A percentile compares a stretch with the other conserved stretches of the same genome.
These are phyloP conservation scores for Naematelia aurantialba DNA, from an alignment of 768 basidiomycete genomes.

Conservation along the genomic window DNA sequence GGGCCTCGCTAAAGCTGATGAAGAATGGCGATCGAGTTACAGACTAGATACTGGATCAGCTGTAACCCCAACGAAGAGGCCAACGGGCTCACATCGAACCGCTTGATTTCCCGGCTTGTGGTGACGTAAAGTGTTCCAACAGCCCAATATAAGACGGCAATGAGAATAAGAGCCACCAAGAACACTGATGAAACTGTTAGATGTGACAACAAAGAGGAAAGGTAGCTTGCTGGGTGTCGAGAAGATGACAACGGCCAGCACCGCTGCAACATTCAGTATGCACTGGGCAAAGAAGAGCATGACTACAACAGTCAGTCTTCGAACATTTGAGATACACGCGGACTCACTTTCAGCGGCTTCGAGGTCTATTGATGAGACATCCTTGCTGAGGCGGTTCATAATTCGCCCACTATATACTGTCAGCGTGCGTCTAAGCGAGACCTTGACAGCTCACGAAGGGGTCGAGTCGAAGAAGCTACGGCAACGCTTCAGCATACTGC, in stretches of 20 bases:
- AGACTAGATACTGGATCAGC: slow-evolving; percentile 22
- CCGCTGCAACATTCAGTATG: slow-evolving; percentile 40
- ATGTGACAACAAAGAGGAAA: not conserved
- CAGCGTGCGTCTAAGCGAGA: slow-evolving; percentile 4
- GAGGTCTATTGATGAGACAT: slow-evolving; percentile 71
- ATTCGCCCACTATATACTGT: slow-evolving; percentile 57
- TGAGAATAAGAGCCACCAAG: slow-evolving; percentile 44
- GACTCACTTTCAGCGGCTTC: slow-evolving; percentile 38
- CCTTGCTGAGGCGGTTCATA: slow-evolving; percentile 77
- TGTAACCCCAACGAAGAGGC: not conserved
- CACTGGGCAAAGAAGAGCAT: slow-evolving; percentile 40
- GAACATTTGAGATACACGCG: not conserved
- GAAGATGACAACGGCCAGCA: slow-evolving; percentile 46
- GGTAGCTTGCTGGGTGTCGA: slow-evolving; percentile 47
- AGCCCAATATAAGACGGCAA: slow-evolving; percentile 45
- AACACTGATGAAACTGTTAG: slow-evolving; percentile 31
- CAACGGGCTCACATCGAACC: slow-evolving; percentile 47
- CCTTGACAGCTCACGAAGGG: not conserved
- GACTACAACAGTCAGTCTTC: slow-evolving; percentile 15
- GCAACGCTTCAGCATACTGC: not conserved
- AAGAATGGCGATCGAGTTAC: slow-evolving; percentile 51
- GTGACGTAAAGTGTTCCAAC: slow-evolving; percentile 51
- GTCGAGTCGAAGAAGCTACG: slow-evolving; percentile 5
- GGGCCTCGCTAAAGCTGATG: slow-evolving; percentile 50
- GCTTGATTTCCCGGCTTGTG: slow-evolving; percentile 52